phyloP scores from a whole-genome alignment of 345 rosid species.

The Cardamine resedifolia region DNA sequence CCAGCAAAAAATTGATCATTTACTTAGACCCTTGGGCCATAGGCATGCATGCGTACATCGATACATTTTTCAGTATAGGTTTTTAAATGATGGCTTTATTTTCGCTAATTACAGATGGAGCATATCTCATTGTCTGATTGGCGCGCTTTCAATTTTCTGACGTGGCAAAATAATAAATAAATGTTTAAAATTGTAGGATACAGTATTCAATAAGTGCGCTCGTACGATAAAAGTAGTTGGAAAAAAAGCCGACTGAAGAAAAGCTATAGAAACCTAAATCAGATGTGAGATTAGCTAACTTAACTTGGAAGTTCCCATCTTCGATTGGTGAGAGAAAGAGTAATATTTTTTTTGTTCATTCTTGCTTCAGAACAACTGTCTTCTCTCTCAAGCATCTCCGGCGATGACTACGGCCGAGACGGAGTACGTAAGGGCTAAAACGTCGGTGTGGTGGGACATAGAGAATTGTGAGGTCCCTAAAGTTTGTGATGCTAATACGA shows the following conservation, averaged over 20 bases:
- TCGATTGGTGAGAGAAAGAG: background rate
- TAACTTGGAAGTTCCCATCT: background rate
- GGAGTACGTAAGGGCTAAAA: constrained; percentile 63
- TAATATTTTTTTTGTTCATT: background rate
- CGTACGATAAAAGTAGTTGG: background rate
- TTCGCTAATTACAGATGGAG: constrained; percentile 6
- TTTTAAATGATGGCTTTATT: too few relatives aligned
- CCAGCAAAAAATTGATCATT: background rate
- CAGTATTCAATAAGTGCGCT: background rate
- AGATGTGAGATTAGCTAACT: background rate
- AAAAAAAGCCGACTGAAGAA: background rate
- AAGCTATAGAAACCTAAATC: background rate
- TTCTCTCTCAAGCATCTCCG: background rate
- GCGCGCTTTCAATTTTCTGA: constrained; percentile 16
- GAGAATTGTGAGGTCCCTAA: constrained; percentile 86
- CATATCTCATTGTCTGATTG: background rate
- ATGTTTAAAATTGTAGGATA: background rate
- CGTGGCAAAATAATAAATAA: background rate
- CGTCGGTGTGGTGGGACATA: constrained; percentile 95
- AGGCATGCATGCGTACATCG: background rate
- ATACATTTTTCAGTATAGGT: background rate
- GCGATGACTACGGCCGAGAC: background rate
- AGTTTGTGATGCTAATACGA: constrained; percentile 59
- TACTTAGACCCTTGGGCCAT: background rate
- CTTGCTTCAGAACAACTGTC: background rate